Conservation (phyloP, 169 alveolate genomes). For the Plasmodium billcollinsi region DNA sequence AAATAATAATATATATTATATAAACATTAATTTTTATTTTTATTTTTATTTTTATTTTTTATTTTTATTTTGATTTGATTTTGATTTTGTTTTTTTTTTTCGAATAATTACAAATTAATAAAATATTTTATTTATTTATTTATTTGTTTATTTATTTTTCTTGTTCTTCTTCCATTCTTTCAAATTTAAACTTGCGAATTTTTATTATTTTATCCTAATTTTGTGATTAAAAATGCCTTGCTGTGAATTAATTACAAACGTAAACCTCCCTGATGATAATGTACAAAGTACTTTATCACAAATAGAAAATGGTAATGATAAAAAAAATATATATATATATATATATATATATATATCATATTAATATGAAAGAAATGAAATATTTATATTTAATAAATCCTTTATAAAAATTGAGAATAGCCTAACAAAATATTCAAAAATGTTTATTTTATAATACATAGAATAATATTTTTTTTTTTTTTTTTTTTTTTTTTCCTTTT, state of each 20-base stretch:
- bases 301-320: slow-evolving; percentile 41
- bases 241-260: slow-evolving; percentile 46
- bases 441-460: too few relatives aligned
- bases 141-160: background rate
- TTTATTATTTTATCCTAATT: background rate
- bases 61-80: background rate
- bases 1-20: too few relatives aligned
- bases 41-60: background rate
- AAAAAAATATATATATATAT: background rate
- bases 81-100: background rate
- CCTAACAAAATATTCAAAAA: background rate
- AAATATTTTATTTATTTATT: too few relatives aligned
- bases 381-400: background rate
- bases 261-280: slow-evolving; percentile 38
- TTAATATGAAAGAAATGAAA: background rate
- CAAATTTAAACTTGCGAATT: background rate
- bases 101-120: too few relatives aligned
- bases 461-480: too few relatives aligned
- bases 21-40: too few relatives aligned
- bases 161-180: background rate
- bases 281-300: slow-evolving; percentile 17
- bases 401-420: background rate
- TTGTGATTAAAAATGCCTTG: slow-evolving; percentile 38
- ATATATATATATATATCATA: background rate
- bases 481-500: background rate